These are phyloP conservation scores for Articulospora tetracladia DNA, from an alignment of 495 filamentous ascomycete genomes.

Conservation along the genomic window DNA sequence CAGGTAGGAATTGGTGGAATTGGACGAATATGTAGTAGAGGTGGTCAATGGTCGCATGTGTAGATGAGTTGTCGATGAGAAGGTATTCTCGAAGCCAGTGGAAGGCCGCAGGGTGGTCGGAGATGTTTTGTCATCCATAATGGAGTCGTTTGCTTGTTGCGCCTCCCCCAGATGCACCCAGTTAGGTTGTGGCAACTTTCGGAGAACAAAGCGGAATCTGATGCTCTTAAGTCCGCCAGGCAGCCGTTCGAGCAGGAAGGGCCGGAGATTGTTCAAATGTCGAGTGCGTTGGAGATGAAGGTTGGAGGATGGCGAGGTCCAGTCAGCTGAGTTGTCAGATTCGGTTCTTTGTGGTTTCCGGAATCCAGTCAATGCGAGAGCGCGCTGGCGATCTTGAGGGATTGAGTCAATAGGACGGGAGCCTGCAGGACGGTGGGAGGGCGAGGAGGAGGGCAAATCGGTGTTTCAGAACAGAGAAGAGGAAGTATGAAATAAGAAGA, in stretches of 20 bases:
- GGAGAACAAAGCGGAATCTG: conserved; percentile 16
- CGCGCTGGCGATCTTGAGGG: conserved; percentile 7
- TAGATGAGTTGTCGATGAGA: conserved; percentile 15
- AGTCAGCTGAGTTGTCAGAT: conserved; percentile 21
- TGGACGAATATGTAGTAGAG: conserved; percentile 8
- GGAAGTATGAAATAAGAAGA: conserved; percentile 22
- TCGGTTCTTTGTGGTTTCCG: conserved; percentile 24
- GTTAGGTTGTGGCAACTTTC: conserved; percentile 18
- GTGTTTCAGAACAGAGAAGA: not conserved
- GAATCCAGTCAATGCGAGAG: conserved; percentile 25
- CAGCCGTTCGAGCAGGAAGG: not conserved
- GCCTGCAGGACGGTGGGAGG: conserved; percentile 8
- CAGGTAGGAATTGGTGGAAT: conserved; percentile 17
- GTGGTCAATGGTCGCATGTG: conserved; percentile 7
- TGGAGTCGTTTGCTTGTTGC: conserved; percentile 15
- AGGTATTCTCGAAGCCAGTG: conserved; percentile 24
- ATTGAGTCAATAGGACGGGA: conserved; percentile 4
- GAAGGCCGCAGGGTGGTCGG: conserved; percentile 23
- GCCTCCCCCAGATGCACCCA: not conserved
- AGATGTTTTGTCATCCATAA: conserved; percentile 27
- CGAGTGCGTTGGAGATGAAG: not conserved
- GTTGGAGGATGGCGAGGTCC: not conserved
- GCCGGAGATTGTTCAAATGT: conserved; percentile 12
- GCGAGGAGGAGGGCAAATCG: not conserved
- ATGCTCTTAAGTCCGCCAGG: conserved; percentile 21